phyloP scores from a whole-genome alignment of 2,329 filamentous ascomycete genomes.

The Neurospora crassa region DNA sequence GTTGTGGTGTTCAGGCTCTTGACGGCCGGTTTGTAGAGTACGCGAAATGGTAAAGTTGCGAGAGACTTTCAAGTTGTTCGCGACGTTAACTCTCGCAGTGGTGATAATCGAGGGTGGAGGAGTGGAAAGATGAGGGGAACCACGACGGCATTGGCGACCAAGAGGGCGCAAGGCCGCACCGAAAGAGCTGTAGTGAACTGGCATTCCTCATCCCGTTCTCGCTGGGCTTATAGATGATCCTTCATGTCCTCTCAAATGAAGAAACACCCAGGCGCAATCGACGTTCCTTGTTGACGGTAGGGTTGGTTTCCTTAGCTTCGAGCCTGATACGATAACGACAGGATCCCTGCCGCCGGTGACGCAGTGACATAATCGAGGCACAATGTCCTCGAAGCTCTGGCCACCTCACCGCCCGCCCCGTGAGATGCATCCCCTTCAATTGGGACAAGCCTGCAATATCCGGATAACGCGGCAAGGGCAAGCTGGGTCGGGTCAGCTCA shows the following conservation, averaged over 20 bases:
- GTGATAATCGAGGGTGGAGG: not conserved
- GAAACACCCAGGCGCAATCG: not conserved
- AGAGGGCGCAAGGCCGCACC: constrained; percentile 18
- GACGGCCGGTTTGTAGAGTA: not conserved
- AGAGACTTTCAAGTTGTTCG: not conserved
- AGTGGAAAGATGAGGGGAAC: not conserved
- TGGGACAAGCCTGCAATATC: not conserved
- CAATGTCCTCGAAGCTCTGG: not conserved
- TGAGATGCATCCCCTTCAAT: not conserved
- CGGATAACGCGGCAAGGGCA: not conserved
- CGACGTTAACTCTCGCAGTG: not conserved
- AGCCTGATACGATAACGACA: not conserved
- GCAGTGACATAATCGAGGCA: not conserved
- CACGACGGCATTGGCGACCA: constrained; percentile 5
- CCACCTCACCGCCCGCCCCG: not conserved
- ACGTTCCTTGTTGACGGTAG: not conserved
- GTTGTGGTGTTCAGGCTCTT: constrained; percentile 17
- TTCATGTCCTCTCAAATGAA: not conserved
- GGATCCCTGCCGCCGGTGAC: not conserved
- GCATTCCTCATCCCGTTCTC: constrained; percentile 52
- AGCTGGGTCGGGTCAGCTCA: not conserved
- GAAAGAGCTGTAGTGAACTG: constrained; percentile 31
- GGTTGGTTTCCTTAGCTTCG: not conserved
- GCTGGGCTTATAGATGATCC: not conserved
- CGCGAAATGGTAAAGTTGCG: not conserved